A percentile compares a stretch with the other conserved stretches of the same genome.
These are phyloP conservation scores for Marasmius fiardii DNA, from an alignment of 1,284 basidiomycete genomes.

Conservation along the genomic window DNA sequence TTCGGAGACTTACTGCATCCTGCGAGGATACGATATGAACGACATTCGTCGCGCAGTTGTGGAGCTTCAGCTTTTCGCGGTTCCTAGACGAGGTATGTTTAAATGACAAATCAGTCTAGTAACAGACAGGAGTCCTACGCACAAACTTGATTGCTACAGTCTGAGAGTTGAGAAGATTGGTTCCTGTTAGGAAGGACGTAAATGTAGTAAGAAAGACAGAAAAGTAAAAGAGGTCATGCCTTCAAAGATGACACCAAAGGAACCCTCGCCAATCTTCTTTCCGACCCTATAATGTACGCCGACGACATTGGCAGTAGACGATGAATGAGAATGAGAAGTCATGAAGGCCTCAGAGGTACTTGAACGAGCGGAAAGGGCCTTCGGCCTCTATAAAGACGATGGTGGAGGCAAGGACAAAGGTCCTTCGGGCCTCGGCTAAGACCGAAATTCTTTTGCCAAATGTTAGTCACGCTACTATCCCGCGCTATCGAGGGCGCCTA, in stretches of 20 bases:
- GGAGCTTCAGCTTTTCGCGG: constrained; percentile 96
- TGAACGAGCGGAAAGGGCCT: constrained; percentile 18
- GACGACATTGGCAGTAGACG: constrained; percentile 60
- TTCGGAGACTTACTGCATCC: constrained; percentile 92
- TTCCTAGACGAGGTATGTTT: constrained; percentile 53
- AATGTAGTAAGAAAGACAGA: constrained; percentile 1
- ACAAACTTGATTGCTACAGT: constrained; percentile 99
- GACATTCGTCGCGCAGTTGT: constrained; percentile 94
- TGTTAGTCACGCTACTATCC: not conserved
- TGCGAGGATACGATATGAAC: constrained; percentile 92
- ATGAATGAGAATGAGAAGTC: constrained; percentile 47
- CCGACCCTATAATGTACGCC: constrained; percentile 85
- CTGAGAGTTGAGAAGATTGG: constrained; percentile 92
- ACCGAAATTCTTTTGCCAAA: not conserved
- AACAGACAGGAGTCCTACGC: constrained; percentile 30
- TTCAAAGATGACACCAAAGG: constrained; percentile 97
- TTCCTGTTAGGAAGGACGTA: constrained; percentile 50
- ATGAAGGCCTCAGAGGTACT: constrained; percentile 25
- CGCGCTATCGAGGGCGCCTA: constrained; percentile 4
- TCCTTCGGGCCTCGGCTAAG: constrained; percentile 2
- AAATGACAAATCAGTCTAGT: not conserved
- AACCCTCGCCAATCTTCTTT: constrained; percentile 83
- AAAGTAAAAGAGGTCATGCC: constrained; percentile 44
- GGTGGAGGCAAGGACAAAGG: constrained; percentile 1
- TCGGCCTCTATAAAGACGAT: constrained; percentile 16